Evolutionary conservation across 1,284 basidiomycete species (phyloP).

Genomic region (Somion occarium): DNA sequence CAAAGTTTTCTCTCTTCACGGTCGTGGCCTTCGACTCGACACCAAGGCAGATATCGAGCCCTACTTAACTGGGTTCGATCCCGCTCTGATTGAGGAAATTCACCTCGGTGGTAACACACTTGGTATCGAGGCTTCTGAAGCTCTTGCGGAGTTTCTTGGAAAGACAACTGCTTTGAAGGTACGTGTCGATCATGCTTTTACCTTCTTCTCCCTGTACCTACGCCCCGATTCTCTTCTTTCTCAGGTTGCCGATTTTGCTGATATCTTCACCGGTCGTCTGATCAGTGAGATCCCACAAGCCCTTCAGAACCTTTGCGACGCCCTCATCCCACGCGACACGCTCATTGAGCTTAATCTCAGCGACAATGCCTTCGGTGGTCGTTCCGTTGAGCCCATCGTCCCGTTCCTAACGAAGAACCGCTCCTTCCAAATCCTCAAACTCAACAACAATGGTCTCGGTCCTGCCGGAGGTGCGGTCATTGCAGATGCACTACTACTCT

Average conservation of each 20-base stretch:
- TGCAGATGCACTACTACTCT: slow-evolving; percentile 79
- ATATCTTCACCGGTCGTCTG: slow-evolving; percentile 96
- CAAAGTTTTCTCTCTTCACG: slow-evolving; percentile 58
- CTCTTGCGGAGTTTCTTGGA: slow-evolving; percentile 78
- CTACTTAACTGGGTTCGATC: slow-evolving; percentile 60
- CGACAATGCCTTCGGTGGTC: slow-evolving; percentile 96
- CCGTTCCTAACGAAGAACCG: slow-evolving; percentile 83
- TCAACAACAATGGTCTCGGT: slow-evolving; percentile 99
- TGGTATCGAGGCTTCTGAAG: slow-evolving; percentile 87
- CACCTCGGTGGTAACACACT: slow-evolving; percentile 96
- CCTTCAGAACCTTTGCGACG: slow-evolving; percentile 84
- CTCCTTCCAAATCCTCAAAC: slow-evolving; percentile 76
- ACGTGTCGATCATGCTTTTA: slow-evolving; percentile 1
- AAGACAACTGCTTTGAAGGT: slow-evolving; percentile 72
- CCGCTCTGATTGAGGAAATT: slow-evolving; percentile 77
- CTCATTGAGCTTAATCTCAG: slow-evolving; percentile 89
- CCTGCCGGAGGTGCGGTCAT: slow-evolving; percentile 85
- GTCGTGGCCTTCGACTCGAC: slow-evolving; percentile 81
- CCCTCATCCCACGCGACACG: slow-evolving; percentile 74
- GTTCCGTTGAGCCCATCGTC: slow-evolving; percentile 93
- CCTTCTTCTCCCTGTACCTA: slow-evolving; percentile 1
- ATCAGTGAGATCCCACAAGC: slow-evolving; percentile 95
- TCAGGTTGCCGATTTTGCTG: slow-evolving; percentile 92
- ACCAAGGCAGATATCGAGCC: slow-evolving; percentile 77
- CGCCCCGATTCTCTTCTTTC: neutral